Evolutionary conservation across 768 basidiomycete species (phyloP), one percentile per base, ranked within the genome.

Genomic region (Tubosaeta sp.): DNA sequence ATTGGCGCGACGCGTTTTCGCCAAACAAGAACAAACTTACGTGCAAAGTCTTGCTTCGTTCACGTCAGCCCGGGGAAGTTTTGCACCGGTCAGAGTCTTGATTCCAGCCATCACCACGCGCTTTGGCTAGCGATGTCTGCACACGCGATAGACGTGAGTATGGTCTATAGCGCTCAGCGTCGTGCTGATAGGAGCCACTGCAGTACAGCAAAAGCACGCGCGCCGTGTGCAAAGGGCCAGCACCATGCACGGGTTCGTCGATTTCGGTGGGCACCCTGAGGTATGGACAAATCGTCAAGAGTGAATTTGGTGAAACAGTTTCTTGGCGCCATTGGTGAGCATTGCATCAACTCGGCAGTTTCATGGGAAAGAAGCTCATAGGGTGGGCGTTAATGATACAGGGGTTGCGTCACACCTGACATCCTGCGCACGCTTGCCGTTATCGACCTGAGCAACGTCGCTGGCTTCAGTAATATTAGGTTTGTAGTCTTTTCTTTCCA

Each of bases 261-360:
- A 78, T 91, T 35, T 68, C 74, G n/a, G 65, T 74, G 14, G 85
- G 84, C 2, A 74, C 73, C 16, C 68, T 91, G 52, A 72, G 88
- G n/a, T 88, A 90, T 59, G 88, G 88, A 0, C 69, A 72, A 47
- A 75, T 75, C 6, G 66, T 65, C 7, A 60, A 62, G 9, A 71
- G 65, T 17, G 67, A 75, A 35, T 81, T 75, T 46, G 81, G 85
- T 43, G 84, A 87, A 65, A 79, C 75, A 1, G 80, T 89, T 4
- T 75, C 83, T 61, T 91, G 89, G 89, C 74, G 81, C 38, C 88
- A 91, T 58, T 91, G 88, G 87, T 87, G 68, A 60, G 73, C 53
- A 39, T 53, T 37, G 27, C 34, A 44, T 60, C 55, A 54, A 22
- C 48, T 29, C 26, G 35, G 37, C 52, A 45, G 48, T 14, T 8